Conservation (phyloP, 768 basidiomycete species). For the Termitomyces sp. region DNA sequence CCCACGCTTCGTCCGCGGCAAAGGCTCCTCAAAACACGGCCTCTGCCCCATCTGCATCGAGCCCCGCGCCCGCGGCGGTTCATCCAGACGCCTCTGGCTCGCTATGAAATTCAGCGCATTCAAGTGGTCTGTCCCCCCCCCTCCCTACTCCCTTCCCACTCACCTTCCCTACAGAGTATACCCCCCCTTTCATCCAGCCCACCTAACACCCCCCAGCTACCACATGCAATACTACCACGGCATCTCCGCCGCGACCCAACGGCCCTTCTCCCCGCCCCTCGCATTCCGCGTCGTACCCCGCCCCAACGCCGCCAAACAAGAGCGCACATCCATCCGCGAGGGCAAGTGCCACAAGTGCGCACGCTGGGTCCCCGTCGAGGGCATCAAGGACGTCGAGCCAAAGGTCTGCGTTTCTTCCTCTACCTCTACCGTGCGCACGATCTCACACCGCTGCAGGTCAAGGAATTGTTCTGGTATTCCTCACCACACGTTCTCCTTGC, state of each 20-base stretch:
- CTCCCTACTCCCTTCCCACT: background rate
- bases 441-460: slow-evolving; percentile 44
- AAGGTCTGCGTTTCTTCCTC: slow-evolving; percentile 44
- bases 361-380: slow-evolving; percentile 72
- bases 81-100: slow-evolving; percentile 64
- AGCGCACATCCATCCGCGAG: slow-evolving; percentile 58
- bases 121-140: slow-evolving; percentile 58
- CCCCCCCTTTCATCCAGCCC: accelerated
- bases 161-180: background rate
- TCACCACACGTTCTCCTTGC: background rate
- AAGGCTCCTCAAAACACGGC: slow-evolving; percentile 66
- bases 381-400: slow-evolving; percentile 69
- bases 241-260: slow-evolving; percentile 64
- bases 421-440: no score
- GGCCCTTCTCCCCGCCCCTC: slow-evolving; percentile 76
- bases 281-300: slow-evolving; percentile 54
- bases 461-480: slow-evolving; percentile 69
- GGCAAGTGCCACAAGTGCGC: slow-evolving; percentile 79
- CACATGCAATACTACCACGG: slow-evolving; percentile 78
- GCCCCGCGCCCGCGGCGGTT: slow-evolving; percentile 56
- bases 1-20: slow-evolving; percentile 73
- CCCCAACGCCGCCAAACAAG: slow-evolving; percentile 51
- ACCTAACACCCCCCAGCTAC: slow-evolving; percentile 45
- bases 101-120: slow-evolving; percentile 80
- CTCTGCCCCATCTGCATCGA: slow-evolving; percentile 79